These are phyloP conservation scores for Zygosaccharomyces pseudobailii DNA, from an alignment of 1,139 yeast species.

Conservation along the genomic window DNA sequence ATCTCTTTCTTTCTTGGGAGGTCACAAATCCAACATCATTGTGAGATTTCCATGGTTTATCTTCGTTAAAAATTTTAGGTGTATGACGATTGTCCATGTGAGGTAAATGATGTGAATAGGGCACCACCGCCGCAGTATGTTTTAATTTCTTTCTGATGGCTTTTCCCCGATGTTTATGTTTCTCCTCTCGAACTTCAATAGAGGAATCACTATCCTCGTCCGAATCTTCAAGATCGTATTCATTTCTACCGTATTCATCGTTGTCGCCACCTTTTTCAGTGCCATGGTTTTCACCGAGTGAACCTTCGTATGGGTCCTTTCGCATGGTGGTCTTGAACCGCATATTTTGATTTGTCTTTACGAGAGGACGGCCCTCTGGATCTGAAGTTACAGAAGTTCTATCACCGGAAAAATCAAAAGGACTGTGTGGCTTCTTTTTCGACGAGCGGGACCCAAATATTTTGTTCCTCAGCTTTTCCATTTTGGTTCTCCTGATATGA, in stretches of 20 bases:
- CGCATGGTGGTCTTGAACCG: constrained; percentile 25
- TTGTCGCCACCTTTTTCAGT: constrained; percentile 1
- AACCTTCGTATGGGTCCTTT: constrained; percentile 11
- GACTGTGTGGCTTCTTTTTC: constrained; percentile 3
- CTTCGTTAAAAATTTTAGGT: constrained; percentile 61
- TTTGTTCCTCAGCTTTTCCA: constrained; percentile 15
- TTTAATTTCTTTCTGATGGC: constrained; percentile 15
- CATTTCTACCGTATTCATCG: constrained; percentile 1
- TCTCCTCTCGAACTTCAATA: constrained; percentile 9
- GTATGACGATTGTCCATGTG: constrained; percentile 9
- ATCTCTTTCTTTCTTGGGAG: constrained; percentile 74
- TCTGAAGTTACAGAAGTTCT: constrained; percentile 11
- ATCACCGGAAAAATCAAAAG: not conserved
- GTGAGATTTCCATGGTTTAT: constrained; percentile 95
- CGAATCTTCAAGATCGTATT: constrained; percentile 6
- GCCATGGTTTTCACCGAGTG: not conserved
- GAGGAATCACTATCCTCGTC: constrained; percentile 10
- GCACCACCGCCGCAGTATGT: constrained; percentile 16
- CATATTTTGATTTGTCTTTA: constrained; percentile 16
- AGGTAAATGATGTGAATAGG: constrained; percentile 13
- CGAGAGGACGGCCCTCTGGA: constrained; percentile 17
- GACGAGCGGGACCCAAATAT: constrained; percentile 12
- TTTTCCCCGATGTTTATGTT: constrained; percentile 12
- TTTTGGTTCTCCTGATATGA: constrained; percentile 19
- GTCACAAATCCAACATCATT: constrained; percentile 54